phyloP scores from a whole-genome alignment of 1,284 basidiomycete species.

The Ceratobasidium sp. region DNA sequence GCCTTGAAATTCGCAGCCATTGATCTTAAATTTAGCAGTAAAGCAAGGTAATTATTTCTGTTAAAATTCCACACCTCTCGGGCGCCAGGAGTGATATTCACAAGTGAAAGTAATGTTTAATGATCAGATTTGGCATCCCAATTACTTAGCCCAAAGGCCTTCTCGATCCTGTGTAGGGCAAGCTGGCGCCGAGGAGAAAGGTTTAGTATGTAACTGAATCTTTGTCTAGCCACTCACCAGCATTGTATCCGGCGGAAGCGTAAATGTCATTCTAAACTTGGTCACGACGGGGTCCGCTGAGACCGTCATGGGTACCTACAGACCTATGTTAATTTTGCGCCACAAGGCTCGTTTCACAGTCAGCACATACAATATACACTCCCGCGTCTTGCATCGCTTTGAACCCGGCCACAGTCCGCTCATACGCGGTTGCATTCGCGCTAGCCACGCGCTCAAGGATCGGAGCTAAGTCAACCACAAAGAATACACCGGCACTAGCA shows the following conservation, averaged over 20 bases:
- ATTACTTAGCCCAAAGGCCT: not conserved
- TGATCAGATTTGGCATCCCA: not conserved
- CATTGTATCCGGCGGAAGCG: constrained; percentile 33
- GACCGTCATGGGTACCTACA: constrained; percentile 1
- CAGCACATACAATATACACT: constrained; percentile 25
- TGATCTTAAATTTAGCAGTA: no score
- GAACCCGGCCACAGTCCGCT: constrained; percentile 16
- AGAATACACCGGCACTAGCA: constrained; percentile 39
- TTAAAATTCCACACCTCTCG: no score
- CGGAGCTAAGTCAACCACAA: constrained; percentile 31
- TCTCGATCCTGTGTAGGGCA: constrained; percentile 19
- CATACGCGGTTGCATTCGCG: not conserved
- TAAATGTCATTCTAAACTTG: constrained; percentile 32
- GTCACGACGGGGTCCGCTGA: constrained; percentile 17
- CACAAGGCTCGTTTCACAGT: not conserved
- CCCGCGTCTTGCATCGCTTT: constrained; percentile 25
- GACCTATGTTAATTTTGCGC: not conserved
- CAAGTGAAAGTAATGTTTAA: no score
- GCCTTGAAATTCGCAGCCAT: no score
- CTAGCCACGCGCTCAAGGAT: not conserved
- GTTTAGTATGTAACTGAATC: not conserved
- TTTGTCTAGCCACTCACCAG: not conserved
- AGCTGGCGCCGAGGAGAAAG: not conserved
- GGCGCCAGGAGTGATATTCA: no score
- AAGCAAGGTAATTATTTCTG: no score